phyloP scores from a whole-genome alignment of 768 basidiomycete genomes.

The Agrocybe chaxingu region DNA sequence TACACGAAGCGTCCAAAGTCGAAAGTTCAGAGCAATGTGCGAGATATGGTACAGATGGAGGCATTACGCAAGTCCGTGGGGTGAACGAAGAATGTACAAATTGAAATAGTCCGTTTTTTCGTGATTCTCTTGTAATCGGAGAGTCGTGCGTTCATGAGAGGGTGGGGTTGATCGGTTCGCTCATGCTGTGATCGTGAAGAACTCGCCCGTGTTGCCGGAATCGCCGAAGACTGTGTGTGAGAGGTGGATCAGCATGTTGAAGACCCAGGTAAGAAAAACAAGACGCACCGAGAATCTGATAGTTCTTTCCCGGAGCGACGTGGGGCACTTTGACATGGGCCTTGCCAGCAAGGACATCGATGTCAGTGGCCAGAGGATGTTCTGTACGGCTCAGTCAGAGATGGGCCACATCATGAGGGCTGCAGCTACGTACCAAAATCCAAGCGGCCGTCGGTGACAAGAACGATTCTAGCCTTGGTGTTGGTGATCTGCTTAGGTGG shows the following conservation, averaged over 20 bases:
- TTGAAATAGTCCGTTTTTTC: not conserved
- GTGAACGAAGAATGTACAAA: not conserved
- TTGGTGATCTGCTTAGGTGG: constrained; percentile 42
- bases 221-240: constrained; percentile 45
- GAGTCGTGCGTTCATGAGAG: constrained; percentile 5
- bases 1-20: not conserved
- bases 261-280: not conserved
- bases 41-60: not conserved
- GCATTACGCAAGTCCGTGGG: not conserved
- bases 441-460: constrained; percentile 27
- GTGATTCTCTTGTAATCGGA: not conserved
- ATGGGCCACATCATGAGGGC: not conserved
- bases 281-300: constrained; percentile 27
- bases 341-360: constrained; percentile 31
- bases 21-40: no score
- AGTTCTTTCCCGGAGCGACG: constrained; percentile 33
- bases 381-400: constrained; percentile 14
- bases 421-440: constrained; percentile 27
- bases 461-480: constrained; percentile 33
- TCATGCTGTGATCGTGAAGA: constrained; percentile 42
- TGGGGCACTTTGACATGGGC: constrained; percentile 38
- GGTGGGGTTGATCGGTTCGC: not conserved
- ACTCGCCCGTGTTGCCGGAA: constrained; percentile 45
- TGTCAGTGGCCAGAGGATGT: constrained; percentile 34
- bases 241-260: constrained; percentile 2